phyloP scores from a whole-genome alignment of 2,329 filamentous ascomycete genomes.

The Ophiocordyceps sinensis region DNA sequence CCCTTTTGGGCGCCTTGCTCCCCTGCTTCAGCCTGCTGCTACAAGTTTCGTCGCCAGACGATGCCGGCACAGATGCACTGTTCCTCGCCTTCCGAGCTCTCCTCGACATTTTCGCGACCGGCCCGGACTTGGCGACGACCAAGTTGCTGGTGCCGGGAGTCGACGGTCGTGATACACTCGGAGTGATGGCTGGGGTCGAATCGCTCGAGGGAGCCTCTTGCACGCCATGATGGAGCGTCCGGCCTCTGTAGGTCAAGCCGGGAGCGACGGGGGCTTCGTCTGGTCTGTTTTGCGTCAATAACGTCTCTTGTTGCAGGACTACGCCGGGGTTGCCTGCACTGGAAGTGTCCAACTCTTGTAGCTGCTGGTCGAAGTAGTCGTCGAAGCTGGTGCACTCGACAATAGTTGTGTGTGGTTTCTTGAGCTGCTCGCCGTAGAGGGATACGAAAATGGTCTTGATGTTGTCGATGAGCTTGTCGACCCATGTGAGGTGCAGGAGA shows the following conservation, averaged over 20 bases:
- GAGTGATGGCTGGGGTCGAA: conserved; percentile 54
- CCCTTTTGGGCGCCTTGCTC: conserved; percentile 64
- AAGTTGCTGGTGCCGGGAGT: conserved; percentile 54
- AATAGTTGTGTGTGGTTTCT: conserved; percentile 61
- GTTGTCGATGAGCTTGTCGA: conserved; percentile 91
- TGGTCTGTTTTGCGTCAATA: conserved; percentile 13
- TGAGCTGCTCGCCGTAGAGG: conserved; percentile 78
- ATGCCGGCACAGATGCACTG: conserved; percentile 48
- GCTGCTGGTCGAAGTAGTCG: conserved; percentile 85
- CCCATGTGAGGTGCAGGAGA: conserved; percentile 87
- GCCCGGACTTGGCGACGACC: conserved; percentile 59
- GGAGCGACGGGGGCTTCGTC: conserved; percentile 16
- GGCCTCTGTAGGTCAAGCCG: conserved; percentile 25
- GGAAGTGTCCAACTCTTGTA: conserved; percentile 61
- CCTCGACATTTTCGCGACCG: conserved; percentile 63
- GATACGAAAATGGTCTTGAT: conserved; percentile 85
- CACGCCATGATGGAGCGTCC: conserved; percentile 17
- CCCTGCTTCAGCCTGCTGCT: conserved; percentile 38
- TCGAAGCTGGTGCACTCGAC: conserved; percentile 73
- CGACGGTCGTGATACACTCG: conserved; percentile 63
- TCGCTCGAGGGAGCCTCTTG: conserved; percentile 42
- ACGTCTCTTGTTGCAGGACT: conserved; percentile 16
- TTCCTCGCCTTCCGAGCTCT: conserved; percentile 60
- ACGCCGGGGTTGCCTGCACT: conserved; percentile 17
- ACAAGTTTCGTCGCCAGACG: conserved; percentile 70